Base-by-base conservation (phyloP, 805 yeast species). In the Cyberlindnera maritima region DNA sequence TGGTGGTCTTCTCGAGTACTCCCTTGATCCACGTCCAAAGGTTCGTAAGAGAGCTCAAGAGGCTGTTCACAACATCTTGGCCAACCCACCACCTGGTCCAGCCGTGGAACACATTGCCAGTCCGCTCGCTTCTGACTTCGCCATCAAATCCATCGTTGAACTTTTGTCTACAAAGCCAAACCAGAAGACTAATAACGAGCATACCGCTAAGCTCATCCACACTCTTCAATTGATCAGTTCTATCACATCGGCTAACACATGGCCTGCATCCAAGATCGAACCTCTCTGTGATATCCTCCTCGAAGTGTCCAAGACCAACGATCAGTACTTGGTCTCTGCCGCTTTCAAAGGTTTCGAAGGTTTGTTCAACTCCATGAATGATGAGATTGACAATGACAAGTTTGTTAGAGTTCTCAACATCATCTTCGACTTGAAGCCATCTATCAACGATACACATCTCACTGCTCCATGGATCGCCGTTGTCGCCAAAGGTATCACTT, bases 401-500 rank as follows among this genome's bases (percentile, higher is more conserved):
- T 84, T 85, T 55, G 63, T 75, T 12, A 76, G 71, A 45, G 82
- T 89, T 11, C 69, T 89, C 49, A 80, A 85, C 56, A 77, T 87
- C 38, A 80, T 94, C 37, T 78, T 88, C 56, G 86, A 85, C 50
- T 73, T 91, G 60, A 83, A 82, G 55, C 99, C 99, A 4, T 75
- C 96, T 1, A 63, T 78, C 19, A 85, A 83, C 56, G 98, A 94
- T 61, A 74, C 84, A 26, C 91, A 89, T 63, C 75, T 94, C 55
- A 89, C 92, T 2, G 96, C 96, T 13, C 79, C 97, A 12, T 94
- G 99, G 99, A 76, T 90, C 36, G 96, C 97, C 1, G 96, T 91
- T 18, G 78, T 92, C 38, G 94, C 97, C 9, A 90, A 89, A 59
- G 96, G 92, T 39, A 69, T 79, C 39, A 67, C 76, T 3, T 70